A percentile compares a stretch with the other conserved stretches of the same genome.
These are phyloP conservation scores for Geotrichum histeridarum DNA, from an alignment of 1,139 yeast genomes.

Conservation along the genomic window DNA sequence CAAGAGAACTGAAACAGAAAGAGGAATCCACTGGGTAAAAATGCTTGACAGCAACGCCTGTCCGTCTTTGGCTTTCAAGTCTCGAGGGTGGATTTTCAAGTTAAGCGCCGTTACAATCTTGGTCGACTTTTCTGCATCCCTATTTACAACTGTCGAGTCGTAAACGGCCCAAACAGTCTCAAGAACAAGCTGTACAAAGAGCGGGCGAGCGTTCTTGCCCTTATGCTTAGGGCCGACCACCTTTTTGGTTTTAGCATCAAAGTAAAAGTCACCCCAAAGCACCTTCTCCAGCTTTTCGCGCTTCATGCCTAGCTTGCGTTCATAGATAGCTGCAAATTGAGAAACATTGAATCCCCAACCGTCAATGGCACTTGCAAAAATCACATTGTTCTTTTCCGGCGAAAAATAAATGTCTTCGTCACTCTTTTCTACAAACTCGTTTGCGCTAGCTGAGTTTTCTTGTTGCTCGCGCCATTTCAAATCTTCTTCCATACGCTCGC, in stretches of 20 bases:
- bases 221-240: conserved; percentile 48
- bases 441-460: conserved; percentile 33
- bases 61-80: conserved; percentile 72
- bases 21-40: conserved; percentile 92
- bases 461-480: conserved; percentile 68
- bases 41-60: conserved; percentile 59
- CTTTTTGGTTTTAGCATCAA: conserved; percentile 85
- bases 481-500: conserved; percentile 91
- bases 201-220: conserved; percentile 55
- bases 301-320: conserved; percentile 78
- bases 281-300: conserved; percentile 74
- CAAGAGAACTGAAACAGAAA: conserved; percentile 76
- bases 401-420: conserved; percentile 84
- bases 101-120: conserved; percentile 70
- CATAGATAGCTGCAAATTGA: conserved; percentile 84
- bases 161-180: conserved; percentile 94
- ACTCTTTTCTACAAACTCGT: conserved; percentile 62
- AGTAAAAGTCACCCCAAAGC: conserved; percentile 92
- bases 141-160: conserved; percentile 58
- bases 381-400: conserved; percentile 86
- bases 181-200: conserved; percentile 80
- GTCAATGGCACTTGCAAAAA: conserved; percentile 90
- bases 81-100: conserved; percentile 68
- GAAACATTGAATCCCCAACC: conserved; percentile 96
- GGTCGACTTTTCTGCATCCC: conserved; percentile 65